A percentile compares a stretch with the other conserved stretches of the same genome.
Evolutionary conservation across 1,139 yeast species (phyloP).

Genomic region (Blastobotrys illinoisensis): DNA sequence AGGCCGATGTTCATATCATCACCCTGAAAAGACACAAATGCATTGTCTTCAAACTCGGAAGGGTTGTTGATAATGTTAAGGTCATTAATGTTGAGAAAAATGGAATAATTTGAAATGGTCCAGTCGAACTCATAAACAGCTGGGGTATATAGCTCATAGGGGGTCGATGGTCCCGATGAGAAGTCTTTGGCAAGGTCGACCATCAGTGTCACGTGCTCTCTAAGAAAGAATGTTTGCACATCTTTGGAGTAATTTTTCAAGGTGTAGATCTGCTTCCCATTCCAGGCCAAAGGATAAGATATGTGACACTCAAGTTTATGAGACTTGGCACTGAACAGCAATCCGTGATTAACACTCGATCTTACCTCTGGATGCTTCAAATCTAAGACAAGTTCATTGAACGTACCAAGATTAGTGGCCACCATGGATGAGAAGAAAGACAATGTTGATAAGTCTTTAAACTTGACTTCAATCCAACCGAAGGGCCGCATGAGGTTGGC

Average conservation of each 20-base stretch:
- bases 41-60: constrained; percentile 72
- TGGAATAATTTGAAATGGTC: constrained; percentile 51
- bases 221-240: constrained; percentile 58
- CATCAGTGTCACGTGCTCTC: constrained; percentile 77
- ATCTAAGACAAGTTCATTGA: constrained; percentile 46
- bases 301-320: constrained; percentile 54
- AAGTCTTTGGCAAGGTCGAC: constrained; percentile 75
- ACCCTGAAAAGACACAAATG: constrained; percentile 70
- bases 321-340: constrained; percentile 57
- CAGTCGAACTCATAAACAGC: constrained; percentile 58
- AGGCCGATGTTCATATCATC: constrained; percentile 45
- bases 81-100: constrained; percentile 77
- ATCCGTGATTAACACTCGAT: constrained; percentile 84
- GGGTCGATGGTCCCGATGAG: constrained; percentile 60
- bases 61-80: constrained; percentile 86
- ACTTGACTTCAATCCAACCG: constrained; percentile 85
- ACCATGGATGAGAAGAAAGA: constrained; percentile 46
- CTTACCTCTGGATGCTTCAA: constrained; percentile 59
- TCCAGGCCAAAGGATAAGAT: constrained; percentile 76
- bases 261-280: constrained; percentile 66
- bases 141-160: constrained; percentile 74
- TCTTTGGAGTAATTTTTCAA: constrained; percentile 50
- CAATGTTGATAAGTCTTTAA: constrained; percentile 49
- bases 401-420: constrained; percentile 56
- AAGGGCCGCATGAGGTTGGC: constrained; percentile 51